Conservation (phyloP, 768 basidiomycete species). For the Cyathus striatus region DNA sequence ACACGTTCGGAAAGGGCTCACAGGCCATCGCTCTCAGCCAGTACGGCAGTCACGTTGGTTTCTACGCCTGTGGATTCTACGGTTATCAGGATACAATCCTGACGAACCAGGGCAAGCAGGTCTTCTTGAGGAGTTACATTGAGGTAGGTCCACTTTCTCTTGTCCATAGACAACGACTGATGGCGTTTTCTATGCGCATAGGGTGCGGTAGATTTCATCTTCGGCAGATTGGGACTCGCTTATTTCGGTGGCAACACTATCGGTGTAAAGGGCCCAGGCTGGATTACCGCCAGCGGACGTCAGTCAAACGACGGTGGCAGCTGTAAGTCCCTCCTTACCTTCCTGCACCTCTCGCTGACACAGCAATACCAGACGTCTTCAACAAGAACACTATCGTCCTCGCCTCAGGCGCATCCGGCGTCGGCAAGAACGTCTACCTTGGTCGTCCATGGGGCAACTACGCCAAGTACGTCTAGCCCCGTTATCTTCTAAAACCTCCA, state of each 20-base stretch:
- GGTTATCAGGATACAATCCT: slow-evolving; percentile 45
- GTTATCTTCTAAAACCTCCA: neutral
- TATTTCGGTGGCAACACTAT: slow-evolving; percentile 49
- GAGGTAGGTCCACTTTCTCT: slow-evolving; percentile 23
- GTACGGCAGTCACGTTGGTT: slow-evolving; percentile 38
- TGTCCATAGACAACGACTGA: neutral
- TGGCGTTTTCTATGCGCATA: slow-evolving; percentile 7
- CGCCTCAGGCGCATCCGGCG: slow-evolving; percentile 32
- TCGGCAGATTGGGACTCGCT: slow-evolving; percentile 36
- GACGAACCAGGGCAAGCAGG: slow-evolving; percentile 42
- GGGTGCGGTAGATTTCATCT: slow-evolving; percentile 49
- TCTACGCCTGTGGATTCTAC: slow-evolving; percentile 41
- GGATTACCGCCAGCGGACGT: slow-evolving; percentile 44
- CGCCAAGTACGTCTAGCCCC: slow-evolving; percentile 22
- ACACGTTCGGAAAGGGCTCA: slow-evolving; percentile 36
- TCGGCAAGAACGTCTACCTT: slow-evolving; percentile 31
- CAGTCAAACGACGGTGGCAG: slow-evolving; percentile 37
- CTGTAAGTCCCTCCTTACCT: slow-evolving; percentile 24
- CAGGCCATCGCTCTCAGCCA: slow-evolving; percentile 49
- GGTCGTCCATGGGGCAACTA: slow-evolving; percentile 44
- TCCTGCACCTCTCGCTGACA: neutral
- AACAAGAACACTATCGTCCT: slow-evolving; percentile 38
- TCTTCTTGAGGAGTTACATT: slow-evolving; percentile 42
- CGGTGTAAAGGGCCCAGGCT: slow-evolving; percentile 36
- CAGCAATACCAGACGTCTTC: slow-evolving; percentile 28